Conservation (phyloP, 768 basidiomycete species). For the Dacryopinax primogenitus region DNA sequence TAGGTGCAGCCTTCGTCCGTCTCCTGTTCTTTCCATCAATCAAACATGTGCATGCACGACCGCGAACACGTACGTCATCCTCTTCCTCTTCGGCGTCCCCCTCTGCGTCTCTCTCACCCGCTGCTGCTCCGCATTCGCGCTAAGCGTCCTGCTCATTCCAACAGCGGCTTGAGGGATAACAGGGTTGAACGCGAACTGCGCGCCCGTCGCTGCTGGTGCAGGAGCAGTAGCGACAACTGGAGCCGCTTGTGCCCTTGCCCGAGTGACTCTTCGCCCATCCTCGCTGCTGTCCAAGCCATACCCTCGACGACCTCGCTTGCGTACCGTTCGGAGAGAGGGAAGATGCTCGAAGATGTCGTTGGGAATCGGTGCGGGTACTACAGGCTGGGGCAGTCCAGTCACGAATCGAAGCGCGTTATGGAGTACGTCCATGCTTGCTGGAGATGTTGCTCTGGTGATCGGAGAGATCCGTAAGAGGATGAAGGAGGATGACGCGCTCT, state of each 20-base stretch:
- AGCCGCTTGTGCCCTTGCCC: not conserved
- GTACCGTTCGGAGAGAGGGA: not conserved
- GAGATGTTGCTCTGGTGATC: not conserved
- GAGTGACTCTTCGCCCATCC: not conserved
- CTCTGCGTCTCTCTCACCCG: not conserved
- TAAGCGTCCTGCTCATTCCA: not conserved
- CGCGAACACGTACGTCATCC: not conserved
- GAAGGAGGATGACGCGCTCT: too few species aligned
- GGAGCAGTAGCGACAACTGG: not conserved
- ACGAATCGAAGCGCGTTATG: not conserved
- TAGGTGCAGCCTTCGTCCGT: not conserved
- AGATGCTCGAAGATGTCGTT: not conserved
- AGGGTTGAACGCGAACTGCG: not conserved
- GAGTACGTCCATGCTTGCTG: not conserved
- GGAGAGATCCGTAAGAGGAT: not conserved
- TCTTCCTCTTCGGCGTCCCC: not conserved
- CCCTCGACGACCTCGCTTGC: not conserved
- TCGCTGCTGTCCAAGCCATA: not conserved
- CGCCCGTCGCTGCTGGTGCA: not conserved
- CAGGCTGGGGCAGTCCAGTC: not conserved
- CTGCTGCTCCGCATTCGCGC: not conserved
- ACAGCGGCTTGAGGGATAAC: not conserved
- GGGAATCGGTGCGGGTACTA: not conserved
- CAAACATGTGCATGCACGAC: not conserved
- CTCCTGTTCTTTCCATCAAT: not conserved